phyloP scores from a whole-genome alignment of 305 asterid genomes.

The Fraxinus latifolia region DNA sequence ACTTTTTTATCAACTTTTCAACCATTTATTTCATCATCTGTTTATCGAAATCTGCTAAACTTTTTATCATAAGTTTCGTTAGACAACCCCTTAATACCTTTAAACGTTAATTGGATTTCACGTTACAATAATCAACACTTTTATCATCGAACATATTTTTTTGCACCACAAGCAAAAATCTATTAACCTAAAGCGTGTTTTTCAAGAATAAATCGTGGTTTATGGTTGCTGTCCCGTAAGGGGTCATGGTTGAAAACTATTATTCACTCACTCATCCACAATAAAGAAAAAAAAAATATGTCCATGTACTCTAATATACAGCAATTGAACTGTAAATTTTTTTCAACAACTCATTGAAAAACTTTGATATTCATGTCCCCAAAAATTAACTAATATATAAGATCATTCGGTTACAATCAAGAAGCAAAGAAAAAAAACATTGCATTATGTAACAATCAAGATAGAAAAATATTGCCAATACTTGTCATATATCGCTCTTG shows the following conservation, averaged over 20 bases:
- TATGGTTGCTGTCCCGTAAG: neutral
- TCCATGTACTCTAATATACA: neutral
- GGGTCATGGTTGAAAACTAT: neutral
- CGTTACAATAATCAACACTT: neutral
- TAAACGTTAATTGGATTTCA: neutral
- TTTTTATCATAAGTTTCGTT: neutral
- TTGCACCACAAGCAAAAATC: neutral
- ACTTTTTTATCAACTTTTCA: neutral
- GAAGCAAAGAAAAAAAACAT: neutral
- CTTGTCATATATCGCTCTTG: constrained; percentile 40
- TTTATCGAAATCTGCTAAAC: too few species aligned
- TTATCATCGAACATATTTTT: neutral
- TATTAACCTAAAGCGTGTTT: neutral
- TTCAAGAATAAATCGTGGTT: neutral
- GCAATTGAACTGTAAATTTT: neutral
- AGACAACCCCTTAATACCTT: neutral
- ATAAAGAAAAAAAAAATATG: neutral
- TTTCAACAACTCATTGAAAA: neutral
- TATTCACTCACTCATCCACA: neutral
- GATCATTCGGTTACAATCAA: neutral
- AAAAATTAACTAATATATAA: neutral
- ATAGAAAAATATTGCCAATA: neutral
- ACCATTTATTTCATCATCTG: neutral
- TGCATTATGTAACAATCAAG: neutral
- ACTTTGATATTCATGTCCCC: neutral